Conservation (phyloP, 169 alveolate genomes). For the Theileria equi region DNA sequence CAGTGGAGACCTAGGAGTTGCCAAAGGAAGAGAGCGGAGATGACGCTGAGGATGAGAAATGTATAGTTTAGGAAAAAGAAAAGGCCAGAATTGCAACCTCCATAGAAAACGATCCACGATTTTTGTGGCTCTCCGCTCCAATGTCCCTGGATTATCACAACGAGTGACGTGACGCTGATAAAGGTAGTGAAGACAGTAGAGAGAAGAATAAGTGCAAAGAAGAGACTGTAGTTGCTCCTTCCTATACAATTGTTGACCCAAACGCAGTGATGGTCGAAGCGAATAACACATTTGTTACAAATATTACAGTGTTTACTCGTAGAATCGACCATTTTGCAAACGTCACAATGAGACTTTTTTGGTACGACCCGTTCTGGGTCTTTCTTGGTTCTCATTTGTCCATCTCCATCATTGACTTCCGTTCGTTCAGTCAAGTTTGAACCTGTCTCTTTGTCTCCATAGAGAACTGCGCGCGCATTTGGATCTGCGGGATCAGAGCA, state of each 20-base stretch:
- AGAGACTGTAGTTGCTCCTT: slow-evolving; percentile 66
- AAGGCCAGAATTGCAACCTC: slow-evolving; percentile 26
- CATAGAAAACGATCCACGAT: slow-evolving; percentile 46
- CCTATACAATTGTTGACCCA: slow-evolving; percentile 90
- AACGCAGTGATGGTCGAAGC: slow-evolving; percentile 88
- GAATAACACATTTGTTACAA: slow-evolving; percentile 84
- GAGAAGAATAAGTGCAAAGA: slow-evolving; percentile 23
- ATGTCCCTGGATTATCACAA: slow-evolving; percentile 1
- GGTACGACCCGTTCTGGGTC: neutral
- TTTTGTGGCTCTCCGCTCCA: slow-evolving; percentile 3
- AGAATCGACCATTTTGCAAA: slow-evolving; percentile 65
- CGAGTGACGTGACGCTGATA: neutral
- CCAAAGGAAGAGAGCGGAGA: slow-evolving; percentile 44
- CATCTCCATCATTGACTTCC: neutral
- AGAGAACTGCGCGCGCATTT: slow-evolving; percentile 56
- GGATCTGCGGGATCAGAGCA: slow-evolving; percentile 74
- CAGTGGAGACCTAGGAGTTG: slow-evolving; percentile 67
- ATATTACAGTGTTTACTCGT: slow-evolving; percentile 83
- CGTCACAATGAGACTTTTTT: slow-evolving; percentile 57
- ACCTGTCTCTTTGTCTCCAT: slow-evolving; percentile 22
- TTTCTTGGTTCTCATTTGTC: neutral
- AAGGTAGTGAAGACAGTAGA: slow-evolving; percentile 5
- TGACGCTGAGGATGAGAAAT: slow-evolving; percentile 27
- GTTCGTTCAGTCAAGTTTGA: neutral
- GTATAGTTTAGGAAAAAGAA: slow-evolving; percentile 31